Evolutionary conservation across 2,329 filamentous ascomycete species (phyloP).

Genomic region (Pseudonectria foliicola): DNA sequence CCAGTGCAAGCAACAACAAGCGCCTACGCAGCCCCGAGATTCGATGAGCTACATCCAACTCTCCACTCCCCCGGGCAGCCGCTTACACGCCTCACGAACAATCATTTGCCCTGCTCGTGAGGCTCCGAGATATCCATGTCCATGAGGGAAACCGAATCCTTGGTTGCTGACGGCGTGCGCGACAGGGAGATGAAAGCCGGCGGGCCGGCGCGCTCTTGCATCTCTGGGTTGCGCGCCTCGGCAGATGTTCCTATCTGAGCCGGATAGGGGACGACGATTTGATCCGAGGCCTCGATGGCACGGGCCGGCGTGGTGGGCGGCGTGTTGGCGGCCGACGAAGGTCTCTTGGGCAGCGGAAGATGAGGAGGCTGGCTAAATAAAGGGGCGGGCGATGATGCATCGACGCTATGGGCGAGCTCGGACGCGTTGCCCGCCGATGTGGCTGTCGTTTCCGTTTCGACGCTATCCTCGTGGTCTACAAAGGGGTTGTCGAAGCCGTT

Average conservation of each 20-base stretch:
- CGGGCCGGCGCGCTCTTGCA: slow-evolving; percentile 34
- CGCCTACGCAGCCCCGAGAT: not conserved
- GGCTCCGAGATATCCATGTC: slow-evolving; percentile 32
- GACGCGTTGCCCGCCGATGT: slow-evolving; percentile 9
- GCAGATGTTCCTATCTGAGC: slow-evolving; percentile 1
- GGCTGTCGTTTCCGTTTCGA: slow-evolving; percentile 22
- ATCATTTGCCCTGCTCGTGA: slow-evolving; percentile 7
- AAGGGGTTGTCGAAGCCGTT: slow-evolving; percentile 26
- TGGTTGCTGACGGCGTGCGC: slow-evolving; percentile 13
- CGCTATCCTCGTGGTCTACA: slow-evolving; percentile 16
- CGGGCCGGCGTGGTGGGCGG: slow-evolving; percentile 20
- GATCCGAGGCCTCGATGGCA: slow-evolving; percentile 16
- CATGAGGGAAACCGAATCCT: slow-evolving; percentile 22
- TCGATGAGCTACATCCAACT: not conserved
- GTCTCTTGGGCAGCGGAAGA: slow-evolving; percentile 5
- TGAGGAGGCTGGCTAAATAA: slow-evolving; percentile 8
- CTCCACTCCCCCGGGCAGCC: not conserved
- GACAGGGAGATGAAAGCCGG: slow-evolving; percentile 19
- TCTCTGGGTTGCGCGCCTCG: slow-evolving; percentile 32
- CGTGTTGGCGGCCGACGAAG: slow-evolving; percentile 14
- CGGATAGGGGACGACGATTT: slow-evolving; percentile 3
- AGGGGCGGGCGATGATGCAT: slow-evolving; percentile 7
- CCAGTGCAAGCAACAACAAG: no score
- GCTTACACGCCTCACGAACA: not conserved
- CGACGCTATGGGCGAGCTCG: slow-evolving; percentile 10